Evolutionary conservation across 2,329 filamentous ascomycete genomes (phyloP), one percentile per base, ranked within the genome.

Genomic region (Aspergillus intermedius): DNA sequence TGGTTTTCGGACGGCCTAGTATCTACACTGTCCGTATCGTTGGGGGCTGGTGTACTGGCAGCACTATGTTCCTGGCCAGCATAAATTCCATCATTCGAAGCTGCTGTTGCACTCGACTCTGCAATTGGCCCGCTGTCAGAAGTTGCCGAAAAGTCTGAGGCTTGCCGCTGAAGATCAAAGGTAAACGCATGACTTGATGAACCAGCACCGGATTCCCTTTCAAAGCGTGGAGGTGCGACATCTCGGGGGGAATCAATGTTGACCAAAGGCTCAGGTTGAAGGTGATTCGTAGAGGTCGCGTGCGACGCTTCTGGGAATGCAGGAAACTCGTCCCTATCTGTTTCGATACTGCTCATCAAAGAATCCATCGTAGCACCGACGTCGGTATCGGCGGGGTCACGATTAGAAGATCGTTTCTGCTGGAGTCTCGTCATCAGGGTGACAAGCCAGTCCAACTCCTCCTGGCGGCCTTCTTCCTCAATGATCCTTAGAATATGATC

Each of bases 401-500:
- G 43, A 43, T 45, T 52, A 40, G 37, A 40, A 8, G 37, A 40
- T 8, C 44, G 22, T 50, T 30, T 42, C 17, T 46, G 49, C 21
- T 61, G 53, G 13, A 64, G 49, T 17, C 59, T 63, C 52, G 64
- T 72, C 52, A 82, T 80, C 21, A 79, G 70, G 28, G 75, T 72
- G 9, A 84, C 74, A 73, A 82, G 81, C 62, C 81, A 80, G 9
- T 73, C 71, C 30, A 87, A 73, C 44, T 78, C 77, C 9, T 81
- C 78, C 48, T 79, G 74, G 2, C 81, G 73, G 4, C 77, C 75
- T 56, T 86, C 82, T 34, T 80, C 76, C 35, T 78, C 75, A 28
- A 86, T 82, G 19, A 87, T 80, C 37, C 75, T 71, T 3, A 84
- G 55, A 22, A 87, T 80, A 50, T 74, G 76, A 32, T 78, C 73